Base-by-base conservation (phyloP, 108 stramenopile genomes). In the Cyclotella baltica region DNA sequence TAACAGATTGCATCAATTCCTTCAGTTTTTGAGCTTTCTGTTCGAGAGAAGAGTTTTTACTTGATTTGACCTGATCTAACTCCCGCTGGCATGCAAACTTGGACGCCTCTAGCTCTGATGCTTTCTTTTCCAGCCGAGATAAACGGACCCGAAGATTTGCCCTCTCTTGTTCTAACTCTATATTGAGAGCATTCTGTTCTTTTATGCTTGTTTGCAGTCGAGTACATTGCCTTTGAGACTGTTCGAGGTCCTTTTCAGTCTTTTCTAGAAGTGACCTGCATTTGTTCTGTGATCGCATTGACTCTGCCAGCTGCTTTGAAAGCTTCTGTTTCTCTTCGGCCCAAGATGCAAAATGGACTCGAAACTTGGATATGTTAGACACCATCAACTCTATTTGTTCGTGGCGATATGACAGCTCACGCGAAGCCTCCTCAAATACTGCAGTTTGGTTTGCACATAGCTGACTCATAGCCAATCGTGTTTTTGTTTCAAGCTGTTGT, bases 21-120 rank as follows among this genome's bases (percentile, higher is more conserved):
- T 70, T 75, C 70, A 82, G 70, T 23, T 76, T 82, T 61, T 75
- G 69, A 20, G 81, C 68, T 61, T 82, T 74, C 43, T 82, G 63
- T 18, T 82, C 75, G 61, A 76, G 62, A 23, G 56, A 69, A 72
- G 65, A 37, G 36, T 74, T 76, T 62, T 70, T 82, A 31, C 38
- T 72, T 47, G 46, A 3, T 48, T 59, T 72, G n/a, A 58, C 31
- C 35, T 46, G 71, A 31, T 72, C 71, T 9, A 72, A 46, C 71
- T 72, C 71, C 10, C 18, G 55, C 40, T 61, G 28, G n/a, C 38
- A 51, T 19, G 71, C 13, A 47, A 33, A 1, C 33, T 61, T 58
- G 10, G 58, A 23, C 19, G 59, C 57, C 59, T 72, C 71, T 15
- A 72, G 23, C 6, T 72, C 71, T 30, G 71, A 57, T 13, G 59